Percentiles rank a stretch among this genome's conserved stretches.
phyloP scores from a whole-genome alignment of 352 stramenopile species.

The Phytophthora citrophthora region DNA sequence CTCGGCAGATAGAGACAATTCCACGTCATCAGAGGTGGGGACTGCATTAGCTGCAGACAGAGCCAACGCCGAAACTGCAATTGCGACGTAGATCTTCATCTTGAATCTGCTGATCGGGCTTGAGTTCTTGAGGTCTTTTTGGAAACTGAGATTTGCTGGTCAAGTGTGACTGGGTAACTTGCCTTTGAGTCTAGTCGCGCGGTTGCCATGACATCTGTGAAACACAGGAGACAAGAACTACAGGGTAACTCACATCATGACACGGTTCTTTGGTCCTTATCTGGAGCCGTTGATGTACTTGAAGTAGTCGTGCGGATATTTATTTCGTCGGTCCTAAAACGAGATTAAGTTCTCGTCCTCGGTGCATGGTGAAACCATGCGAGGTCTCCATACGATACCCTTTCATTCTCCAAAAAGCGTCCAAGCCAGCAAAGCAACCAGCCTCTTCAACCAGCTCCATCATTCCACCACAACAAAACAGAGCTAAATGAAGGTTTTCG shows the following conservation, averaged over 20 bases:
- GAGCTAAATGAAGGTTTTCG: constrained; percentile 29
- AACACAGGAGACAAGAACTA: background rate
- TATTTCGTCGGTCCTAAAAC: too few species aligned
- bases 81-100: constrained; percentile 33
- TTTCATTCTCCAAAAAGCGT: constrained; percentile 5
- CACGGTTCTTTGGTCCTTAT: background rate
- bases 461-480: background rate
- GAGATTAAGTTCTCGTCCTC: background rate
- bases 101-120: background rate
- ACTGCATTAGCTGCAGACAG: constrained; percentile 8
- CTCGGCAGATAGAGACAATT: constrained; percentile 29
- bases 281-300: background rate
- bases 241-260: background rate
- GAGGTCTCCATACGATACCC: background rate
- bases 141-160: constrained; percentile 7
- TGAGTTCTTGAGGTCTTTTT: constrained; percentile 12
- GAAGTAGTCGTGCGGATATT: too few species aligned
- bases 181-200: background rate
- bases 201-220: background rate
- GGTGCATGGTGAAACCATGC: background rate
- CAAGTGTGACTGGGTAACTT: background rate
- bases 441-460: background rate
- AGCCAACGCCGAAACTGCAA: constrained; percentile 18
- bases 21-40: constrained; percentile 8
- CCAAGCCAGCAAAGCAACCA: constrained; percentile 1